Evolutionary conservation across 331 rosid genomes (phyloP).

Genomic region (Malus hybrid): DNA sequence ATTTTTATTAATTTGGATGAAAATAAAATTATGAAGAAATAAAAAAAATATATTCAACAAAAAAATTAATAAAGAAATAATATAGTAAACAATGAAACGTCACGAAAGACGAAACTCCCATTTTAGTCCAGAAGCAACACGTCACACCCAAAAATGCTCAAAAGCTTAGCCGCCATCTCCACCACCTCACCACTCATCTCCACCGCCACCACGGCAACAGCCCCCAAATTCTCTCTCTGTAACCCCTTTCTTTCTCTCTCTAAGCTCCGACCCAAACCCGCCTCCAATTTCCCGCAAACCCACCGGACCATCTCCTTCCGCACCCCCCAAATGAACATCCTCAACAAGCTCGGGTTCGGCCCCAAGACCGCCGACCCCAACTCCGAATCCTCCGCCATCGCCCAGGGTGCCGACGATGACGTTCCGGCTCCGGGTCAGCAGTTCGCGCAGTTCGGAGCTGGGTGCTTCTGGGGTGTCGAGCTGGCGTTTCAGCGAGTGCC

Average conservation of each 20-base stretch:
- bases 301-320: constrained; percentile 16
- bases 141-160: constrained; percentile 26
- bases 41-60: not conserved
- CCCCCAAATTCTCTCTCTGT: constrained; percentile 27
- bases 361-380: constrained; percentile 35
- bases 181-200: constrained; percentile 15
- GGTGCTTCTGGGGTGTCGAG: constrained; percentile 98
- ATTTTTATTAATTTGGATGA: not conserved
- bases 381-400: constrained; percentile 47
- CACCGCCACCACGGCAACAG: constrained; percentile 4
- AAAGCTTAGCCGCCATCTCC: constrained; percentile 39
- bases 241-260: constrained; percentile 33
- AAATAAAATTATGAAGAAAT: no score
- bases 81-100: not conserved
- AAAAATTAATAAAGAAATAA: not conserved
- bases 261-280: constrained; percentile 28
- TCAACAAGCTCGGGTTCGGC: constrained; percentile 71
- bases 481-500: constrained; percentile 75
- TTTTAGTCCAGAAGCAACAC: not conserved
- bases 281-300: constrained; percentile 35
- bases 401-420: constrained; percentile 79
- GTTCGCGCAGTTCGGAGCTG: constrained; percentile 90
- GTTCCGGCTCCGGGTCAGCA: constrained; percentile 66
- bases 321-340: constrained; percentile 64
- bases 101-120: not conserved